Evolutionary conservation across 2,329 filamentous ascomycete species (phyloP), one percentile per base, ranked within the genome.

Genomic region (Endoconidiophora polonica): DNA sequence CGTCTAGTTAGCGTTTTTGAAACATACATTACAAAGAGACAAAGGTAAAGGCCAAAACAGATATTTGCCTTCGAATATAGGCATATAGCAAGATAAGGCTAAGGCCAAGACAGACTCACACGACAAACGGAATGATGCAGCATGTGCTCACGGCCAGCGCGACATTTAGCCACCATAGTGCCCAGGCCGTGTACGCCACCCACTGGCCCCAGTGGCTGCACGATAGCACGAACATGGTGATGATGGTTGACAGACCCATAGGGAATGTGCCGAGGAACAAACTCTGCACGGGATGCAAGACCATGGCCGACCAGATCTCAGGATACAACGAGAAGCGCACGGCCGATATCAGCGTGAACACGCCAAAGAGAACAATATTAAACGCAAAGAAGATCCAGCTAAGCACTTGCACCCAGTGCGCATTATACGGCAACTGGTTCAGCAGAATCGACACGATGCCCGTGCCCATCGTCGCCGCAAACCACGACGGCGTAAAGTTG

Each of bases 251-350:
- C 52, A 84, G 71, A 0, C 71, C 79, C 76, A 84, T 83, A 0
- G 79, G 79, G 29, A 82, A 71, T 0, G 77, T 80, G 0, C 75
- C 81, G 3, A 86, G 63, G 56, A 85, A 86, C 48, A 86, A 67
- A 1, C 75, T 79, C 58, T 86, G 77, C 1, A 71, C 72, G 0
- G 77, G 79, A 58, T 86, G 77, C 2, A 66, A 64, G 36, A 85
- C 71, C 79, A 86, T 82, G 14, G 72, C 74, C 0, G 52, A 58
- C 72, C 79, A 85, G 26, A 83, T 77, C 52, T 73, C 69, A 0
- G 79, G 81, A 57, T 81, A 85, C 1, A 83, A 57, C 0, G 65
- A 65, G 57, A 85, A 86, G 3, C 81, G 71, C 2, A 80, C 59
- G 1, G 75, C 50, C 1, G 74, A 78, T 43, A 80, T 68, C 4